Base-by-base conservation (phyloP, 352 stramenopile genomes). In the Thalassiosira livingstoniorum region DNA sequence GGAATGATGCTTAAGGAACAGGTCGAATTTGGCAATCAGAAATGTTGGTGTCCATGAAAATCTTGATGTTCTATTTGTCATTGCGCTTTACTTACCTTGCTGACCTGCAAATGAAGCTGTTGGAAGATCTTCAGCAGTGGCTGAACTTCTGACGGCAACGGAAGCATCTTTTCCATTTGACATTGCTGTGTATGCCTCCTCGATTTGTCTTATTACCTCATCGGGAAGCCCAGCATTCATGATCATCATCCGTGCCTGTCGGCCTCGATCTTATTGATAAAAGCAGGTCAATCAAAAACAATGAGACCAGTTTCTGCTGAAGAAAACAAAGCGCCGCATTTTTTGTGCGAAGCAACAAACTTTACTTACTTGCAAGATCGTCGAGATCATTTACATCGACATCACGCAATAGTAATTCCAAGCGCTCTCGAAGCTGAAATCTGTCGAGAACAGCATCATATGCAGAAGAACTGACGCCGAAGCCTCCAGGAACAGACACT, bases 101-200 rank as follows among this genome's bases (percentile, higher is more conserved):
- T 89, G 82, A 4, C 78, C 82, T 32, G 82, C 82, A 75, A 86
- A 89, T 0, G 67, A 82, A 25, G 80, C 78, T 4, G 71, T 78
- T 2, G 78, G 78, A 32, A 89, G 68, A 75, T 89, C 83, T 78
- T 89, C 83, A 0, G 83, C 83, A 18, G 83, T 87, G 21, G 74
- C 78, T 62, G 74, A 85, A 57, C 61, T 80, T 62, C 83, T 32
- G 34, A 89, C 79, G n/a, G 83, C 83, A 65, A 88, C 66, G 32
- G 62, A 68, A 63, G 31, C 55, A 63, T 69, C 75, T 31, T 65
- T 61, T 27, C 35, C 58, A 45, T 68, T 39, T 35, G 43, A 80
- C 60, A 87, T 80, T 11, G 23, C 51, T 37, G 21, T 5, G 58
- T 83, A 87, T 13, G 60, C 31, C 0, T 83, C 37, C 55, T 83